Percentiles rank a stretch among this genome's conserved stretches.
Conservation (phyloP, 2,329 filamentous ascomycete species). For the Sporothrix pseudoabietina region DNA sequence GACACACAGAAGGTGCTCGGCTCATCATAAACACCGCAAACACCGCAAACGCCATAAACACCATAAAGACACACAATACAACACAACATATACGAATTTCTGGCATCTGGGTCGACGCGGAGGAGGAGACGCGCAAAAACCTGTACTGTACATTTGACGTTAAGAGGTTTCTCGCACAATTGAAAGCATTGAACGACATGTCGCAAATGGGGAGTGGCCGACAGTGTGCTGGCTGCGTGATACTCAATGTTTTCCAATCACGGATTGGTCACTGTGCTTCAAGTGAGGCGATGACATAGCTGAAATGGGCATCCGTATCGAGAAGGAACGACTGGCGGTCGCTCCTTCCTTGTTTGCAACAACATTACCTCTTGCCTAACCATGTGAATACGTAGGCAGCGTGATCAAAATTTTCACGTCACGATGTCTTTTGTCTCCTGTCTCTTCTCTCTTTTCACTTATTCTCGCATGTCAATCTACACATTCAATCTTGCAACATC, state of each 20-base stretch:
- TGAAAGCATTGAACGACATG: slow-evolving; percentile 12
- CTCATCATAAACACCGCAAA: slow-evolving; percentile 27
- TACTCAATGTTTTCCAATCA: background rate
- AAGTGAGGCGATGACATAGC: background rate
- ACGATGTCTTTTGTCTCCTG: background rate
- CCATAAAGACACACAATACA: background rate
- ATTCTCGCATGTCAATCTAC: too few relatives aligned
- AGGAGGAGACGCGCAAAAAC: background rate
- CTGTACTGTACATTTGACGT: slow-evolving; percentile 28
- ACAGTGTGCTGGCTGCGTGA: background rate
- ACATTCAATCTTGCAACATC: background rate
- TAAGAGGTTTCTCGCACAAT: slow-evolving; percentile 22
- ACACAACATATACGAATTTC: background rate
- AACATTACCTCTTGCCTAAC: background rate
- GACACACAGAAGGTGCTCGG: slow-evolving; percentile 66
- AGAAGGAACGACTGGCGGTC: background rate
- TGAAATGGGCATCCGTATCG: background rate
- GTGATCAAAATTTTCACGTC: background rate
- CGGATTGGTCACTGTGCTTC: background rate
- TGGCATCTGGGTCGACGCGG: background rate
- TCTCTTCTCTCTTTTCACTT: background rate
- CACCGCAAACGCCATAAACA: too few relatives aligned
- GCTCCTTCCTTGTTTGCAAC: slow-evolving; percentile 16
- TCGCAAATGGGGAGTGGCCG: background rate
- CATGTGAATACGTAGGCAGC: background rate